These are phyloP conservation scores for Miscanthus lutarioriparius DNA, from an alignment of 176 grass and related monocot genomes.

Conservation along the genomic window DNA sequence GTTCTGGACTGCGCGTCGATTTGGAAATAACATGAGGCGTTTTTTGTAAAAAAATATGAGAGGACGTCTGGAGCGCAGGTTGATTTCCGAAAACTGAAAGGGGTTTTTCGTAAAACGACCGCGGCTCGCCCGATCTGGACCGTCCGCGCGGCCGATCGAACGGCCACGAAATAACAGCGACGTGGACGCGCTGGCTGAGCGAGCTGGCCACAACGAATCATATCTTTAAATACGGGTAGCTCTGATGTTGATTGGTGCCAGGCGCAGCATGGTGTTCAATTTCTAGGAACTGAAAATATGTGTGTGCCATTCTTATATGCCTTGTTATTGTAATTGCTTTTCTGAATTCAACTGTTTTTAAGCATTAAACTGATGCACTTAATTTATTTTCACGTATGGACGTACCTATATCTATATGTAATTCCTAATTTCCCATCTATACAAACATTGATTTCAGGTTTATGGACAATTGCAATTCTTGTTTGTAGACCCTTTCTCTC, in stretches of 20 bases:
- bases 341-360: background rate
- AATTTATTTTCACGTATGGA: background rate
- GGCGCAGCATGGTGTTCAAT: background rate
- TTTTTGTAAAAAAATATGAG: too few species aligned
- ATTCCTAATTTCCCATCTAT: background rate
- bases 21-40: too few species aligned
- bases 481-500: background rate
- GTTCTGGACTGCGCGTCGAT: too few species aligned
- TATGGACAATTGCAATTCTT: background rate
- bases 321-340: background rate
- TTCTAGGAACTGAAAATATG: background rate
- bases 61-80: too few species aligned
- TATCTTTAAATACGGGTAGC: background rate
- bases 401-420: background rate
- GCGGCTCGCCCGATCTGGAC: too few species aligned
- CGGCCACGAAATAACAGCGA: too few species aligned
- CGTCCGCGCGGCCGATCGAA: too few species aligned
- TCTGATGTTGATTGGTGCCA: background rate
- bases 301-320: background rate
- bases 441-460: too few species aligned
- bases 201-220: too few species aligned
- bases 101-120: too few species aligned
- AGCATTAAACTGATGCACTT: background rate
- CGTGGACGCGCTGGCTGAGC: too few species aligned
- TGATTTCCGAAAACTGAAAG: too few species aligned